Conservation (phyloP, 75 land plant genomes). For the Cupressus sempervirens region DNA sequence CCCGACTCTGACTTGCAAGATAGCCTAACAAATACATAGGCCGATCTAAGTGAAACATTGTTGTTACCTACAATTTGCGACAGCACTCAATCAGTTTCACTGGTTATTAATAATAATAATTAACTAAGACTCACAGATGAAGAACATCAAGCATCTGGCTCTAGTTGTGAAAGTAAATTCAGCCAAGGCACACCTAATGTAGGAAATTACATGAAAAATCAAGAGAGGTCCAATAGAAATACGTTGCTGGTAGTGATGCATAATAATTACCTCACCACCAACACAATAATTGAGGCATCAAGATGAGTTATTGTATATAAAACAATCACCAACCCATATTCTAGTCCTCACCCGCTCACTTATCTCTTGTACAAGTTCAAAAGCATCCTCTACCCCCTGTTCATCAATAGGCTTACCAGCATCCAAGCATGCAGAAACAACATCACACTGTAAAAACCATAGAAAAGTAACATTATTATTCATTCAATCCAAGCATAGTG, state of each 20-base stretch:
- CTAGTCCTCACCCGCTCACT: constrained; percentile 94
- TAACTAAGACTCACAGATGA: neutral
- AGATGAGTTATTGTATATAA: constrained; percentile 95
- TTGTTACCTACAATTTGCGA: constrained; percentile 64
- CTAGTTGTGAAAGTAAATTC: neutral
- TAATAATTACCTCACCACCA: constrained; percentile 91
- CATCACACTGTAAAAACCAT: constrained; percentile 59
- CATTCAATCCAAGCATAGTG: neutral
- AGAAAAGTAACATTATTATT: neutral
- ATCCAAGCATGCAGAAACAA: constrained; percentile 72
- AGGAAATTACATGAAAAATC: neutral
- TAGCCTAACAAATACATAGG: constrained; percentile 98
- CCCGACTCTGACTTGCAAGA: constrained; percentile 91
- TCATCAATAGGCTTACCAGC: constrained; percentile 87
- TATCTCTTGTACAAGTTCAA: constrained; percentile 92
- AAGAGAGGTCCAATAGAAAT: neutral
- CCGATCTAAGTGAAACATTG: constrained; percentile 98
- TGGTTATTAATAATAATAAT: neutral
- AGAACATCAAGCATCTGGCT: neutral
- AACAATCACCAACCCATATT: constrained; percentile 99
- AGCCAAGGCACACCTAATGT: neutral
- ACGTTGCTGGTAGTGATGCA: neutral
- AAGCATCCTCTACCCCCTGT: constrained; percentile 94
- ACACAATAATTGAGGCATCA: constrained; percentile 98
- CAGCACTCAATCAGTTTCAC: neutral